Percentiles rank a stretch among this genome's conserved stretches.
Evolutionary conservation across 169 alveolate genomes (phyloP).

Genomic region (Plasmodium reichenowi): DNA sequence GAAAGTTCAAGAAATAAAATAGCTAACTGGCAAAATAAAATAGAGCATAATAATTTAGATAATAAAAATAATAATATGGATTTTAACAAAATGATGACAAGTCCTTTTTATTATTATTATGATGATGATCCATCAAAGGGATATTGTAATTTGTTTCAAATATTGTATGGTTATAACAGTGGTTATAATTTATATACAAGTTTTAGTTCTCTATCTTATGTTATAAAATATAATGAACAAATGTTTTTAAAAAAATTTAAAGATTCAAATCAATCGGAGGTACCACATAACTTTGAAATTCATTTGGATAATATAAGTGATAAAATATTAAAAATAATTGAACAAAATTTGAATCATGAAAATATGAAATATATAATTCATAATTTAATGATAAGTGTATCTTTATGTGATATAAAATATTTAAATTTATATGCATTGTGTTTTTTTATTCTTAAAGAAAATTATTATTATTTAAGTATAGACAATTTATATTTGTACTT

Average conservation of each 20-base stretch:
- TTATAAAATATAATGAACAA: not conserved
- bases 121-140: not conserved
- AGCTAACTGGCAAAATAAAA: not conserved
- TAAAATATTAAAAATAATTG: constrained; percentile 27
- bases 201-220: not conserved
- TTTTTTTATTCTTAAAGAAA: constrained; percentile 6
- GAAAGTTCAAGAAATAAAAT: not conserved
- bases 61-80: not conserved
- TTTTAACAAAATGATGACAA: too few species aligned
- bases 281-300: constrained; percentile 7
- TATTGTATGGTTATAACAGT: constrained; percentile 1
- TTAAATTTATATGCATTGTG: constrained; percentile 31
- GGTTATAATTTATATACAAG: not conserved
- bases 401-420: constrained; percentile 5
- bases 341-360: constrained; percentile 19
- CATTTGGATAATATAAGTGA: constrained; percentile 18
- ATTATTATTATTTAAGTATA: constrained; percentile 6
- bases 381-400: constrained; percentile 29
- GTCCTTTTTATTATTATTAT: too few species aligned
- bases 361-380: constrained; percentile 29
- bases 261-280: not conserved
- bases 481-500: constrained; percentile 35
- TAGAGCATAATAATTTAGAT: too few species aligned
- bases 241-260: too few species aligned
- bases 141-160: too few species aligned